Percentiles rank a stretch among this genome's conserved stretches.
These are phyloP conservation scores for Phragmites australis DNA, from an alignment of 176 grass and related monocot genomes.

Conservation along the genomic window DNA sequence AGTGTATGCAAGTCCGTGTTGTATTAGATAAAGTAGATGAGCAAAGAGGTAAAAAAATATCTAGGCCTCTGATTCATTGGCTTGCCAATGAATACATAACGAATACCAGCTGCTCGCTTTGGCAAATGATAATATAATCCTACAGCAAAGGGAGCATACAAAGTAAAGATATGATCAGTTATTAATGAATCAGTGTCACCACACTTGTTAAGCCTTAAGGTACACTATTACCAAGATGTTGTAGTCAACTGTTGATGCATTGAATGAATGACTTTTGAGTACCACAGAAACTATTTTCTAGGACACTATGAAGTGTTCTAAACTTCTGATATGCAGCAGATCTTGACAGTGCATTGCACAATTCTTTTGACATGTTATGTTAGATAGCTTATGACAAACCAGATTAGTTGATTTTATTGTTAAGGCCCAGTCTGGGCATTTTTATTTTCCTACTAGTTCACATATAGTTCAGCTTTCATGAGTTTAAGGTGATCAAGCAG, in stretches of 20 bases:
- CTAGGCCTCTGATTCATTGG: conserved; percentile 94
- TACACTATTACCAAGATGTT: conserved; percentile 18
- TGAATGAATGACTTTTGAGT: neutral
- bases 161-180: conserved; percentile 6
- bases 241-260: neutral
- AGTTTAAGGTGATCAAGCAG: conserved; percentile 30
- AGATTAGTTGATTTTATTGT: neutral
- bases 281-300: neutral
- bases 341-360: neutral
- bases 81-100: conserved; percentile 97
- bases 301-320: neutral
- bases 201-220: neutral
- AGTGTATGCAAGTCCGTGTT: neutral
- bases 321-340: conserved; percentile 21
- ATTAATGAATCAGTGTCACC: neutral
- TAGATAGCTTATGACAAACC: conserved; percentile 9
- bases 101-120: conserved; percentile 90
- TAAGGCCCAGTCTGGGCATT: neutral
- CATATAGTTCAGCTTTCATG: neutral
- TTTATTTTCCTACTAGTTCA: conserved; percentile 17
- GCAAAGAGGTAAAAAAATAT: conserved; percentile 43
- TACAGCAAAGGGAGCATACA: conserved; percentile 43
- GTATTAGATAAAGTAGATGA: neutral
- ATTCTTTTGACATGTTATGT: neutral
- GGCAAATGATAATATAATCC: conserved; percentile 98